phyloP scores from a whole-genome alignment of 305 asterid species.

The Fraxinus floribunda region DNA sequence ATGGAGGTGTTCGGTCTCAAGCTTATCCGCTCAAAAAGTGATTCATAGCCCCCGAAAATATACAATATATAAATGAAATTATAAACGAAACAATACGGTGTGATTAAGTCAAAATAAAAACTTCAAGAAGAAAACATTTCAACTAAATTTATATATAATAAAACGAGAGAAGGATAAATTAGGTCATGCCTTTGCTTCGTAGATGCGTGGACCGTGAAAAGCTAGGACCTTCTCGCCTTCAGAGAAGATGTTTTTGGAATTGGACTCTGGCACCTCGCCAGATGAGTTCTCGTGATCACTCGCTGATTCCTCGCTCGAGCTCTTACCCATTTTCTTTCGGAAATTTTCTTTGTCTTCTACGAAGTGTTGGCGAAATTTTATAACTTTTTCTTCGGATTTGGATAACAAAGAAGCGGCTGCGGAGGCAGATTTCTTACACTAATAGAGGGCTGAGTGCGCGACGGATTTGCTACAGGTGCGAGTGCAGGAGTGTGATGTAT shows the following conservation, averaged over 20 bases:
- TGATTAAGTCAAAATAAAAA: background rate
- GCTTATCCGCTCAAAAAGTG: background rate
- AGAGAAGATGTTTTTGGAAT: slow-evolving; percentile 49
- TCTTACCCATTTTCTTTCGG: slow-evolving; percentile 41
- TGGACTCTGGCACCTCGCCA: slow-evolving; percentile 55
- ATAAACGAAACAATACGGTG: background rate
- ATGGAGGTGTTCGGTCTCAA: too few relatives aligned
- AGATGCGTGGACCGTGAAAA: slow-evolving; percentile 43
- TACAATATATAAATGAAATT: background rate
- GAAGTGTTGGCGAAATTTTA: background rate
- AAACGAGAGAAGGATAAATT: background rate
- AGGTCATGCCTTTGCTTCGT: slow-evolving; percentile 65
- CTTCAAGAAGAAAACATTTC: background rate
- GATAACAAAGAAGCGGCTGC: background rate
- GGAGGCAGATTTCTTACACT: background rate
- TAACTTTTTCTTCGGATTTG: background rate
- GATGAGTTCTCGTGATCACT: slow-evolving; percentile 66
- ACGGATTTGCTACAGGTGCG: background rate
- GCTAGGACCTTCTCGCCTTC: slow-evolving; percentile 75
- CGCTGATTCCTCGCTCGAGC: slow-evolving; percentile 63
- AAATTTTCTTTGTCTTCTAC: background rate
- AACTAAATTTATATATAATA: background rate
- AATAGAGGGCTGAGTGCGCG: background rate
- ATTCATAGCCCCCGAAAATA: background rate
- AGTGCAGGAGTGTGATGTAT: background rate